Evolutionary conservation across 2,329 filamentous ascomycete genomes (phyloP), one percentile per base, ranked within the genome.

Genomic region (Colletotrichum trifolii): DNA sequence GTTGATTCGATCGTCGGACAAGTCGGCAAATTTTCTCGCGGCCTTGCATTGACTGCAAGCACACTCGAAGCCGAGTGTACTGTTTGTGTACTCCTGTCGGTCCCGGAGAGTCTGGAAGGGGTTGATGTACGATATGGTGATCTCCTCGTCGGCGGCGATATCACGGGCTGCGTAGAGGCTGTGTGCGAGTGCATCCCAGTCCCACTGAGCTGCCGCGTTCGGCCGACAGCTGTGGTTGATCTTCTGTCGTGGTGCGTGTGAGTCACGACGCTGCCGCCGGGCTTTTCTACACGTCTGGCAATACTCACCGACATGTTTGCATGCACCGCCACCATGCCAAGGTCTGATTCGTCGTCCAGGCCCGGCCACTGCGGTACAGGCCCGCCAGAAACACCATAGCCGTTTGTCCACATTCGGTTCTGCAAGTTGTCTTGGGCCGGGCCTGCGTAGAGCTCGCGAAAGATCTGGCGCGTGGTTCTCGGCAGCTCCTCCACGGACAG

Each of bases 191-290:
- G 13, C 1, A 38, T 17, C 48, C 56, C 48, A 60, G 10, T 53
- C 15, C 56, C 56, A 60, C 1, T 53, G 56, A 2, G 48, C 8
- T n/a, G 35, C 56, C 10, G 56, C 39, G 6, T 60, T 60, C 1
- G 56, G 38, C 4, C 56, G 56, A 8, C 56, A 60, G 33, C 56
- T n/a, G 15, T 60, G 56, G 34, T 53, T 60, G 4, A 60, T 60
- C 11, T 54, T 53, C 48, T 60, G 48, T 8, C 12, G 1, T 17
- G 5, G 10, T 53, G 8, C 43, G 12, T 40, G 46, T 50, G 25
- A 25, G 17, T 17, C 17, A 2, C 17, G 17, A 17, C 17, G 2
- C 17, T 17, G 17, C 17, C 17, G 17, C 17, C 17, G 17, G 17
- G 17, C 17, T 17, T 17, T 17, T 3, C 17, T 17, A 17, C 17